Evolutionary conservation across 345 rosid genomes (phyloP).

Genomic region (Gossypium anomalum): DNA sequence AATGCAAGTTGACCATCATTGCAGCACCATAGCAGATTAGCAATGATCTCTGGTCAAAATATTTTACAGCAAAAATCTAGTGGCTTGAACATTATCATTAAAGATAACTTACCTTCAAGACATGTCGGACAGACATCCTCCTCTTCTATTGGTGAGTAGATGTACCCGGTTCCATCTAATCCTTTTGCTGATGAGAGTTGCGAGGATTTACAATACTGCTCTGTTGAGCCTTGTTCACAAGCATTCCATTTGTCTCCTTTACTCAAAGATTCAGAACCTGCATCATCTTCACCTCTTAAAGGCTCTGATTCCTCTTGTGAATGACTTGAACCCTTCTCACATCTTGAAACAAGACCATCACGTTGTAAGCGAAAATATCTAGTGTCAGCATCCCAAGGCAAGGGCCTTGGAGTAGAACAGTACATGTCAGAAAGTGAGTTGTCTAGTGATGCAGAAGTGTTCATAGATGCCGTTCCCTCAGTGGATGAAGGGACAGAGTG

Average conservation of each 20-base stretch:
- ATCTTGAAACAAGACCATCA: slow-evolving; percentile 58
- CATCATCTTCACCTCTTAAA: slow-evolving; percentile 54
- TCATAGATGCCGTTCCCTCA: slow-evolving; percentile 63
- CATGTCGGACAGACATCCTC: slow-evolving; percentile 98
- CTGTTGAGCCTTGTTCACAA: slow-evolving; percentile 61
- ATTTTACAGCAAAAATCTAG: neutral
- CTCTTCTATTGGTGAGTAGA: slow-evolving; percentile 61
- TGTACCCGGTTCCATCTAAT: slow-evolving; percentile 34
- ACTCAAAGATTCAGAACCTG: slow-evolving; percentile 51
- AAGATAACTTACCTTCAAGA: slow-evolving; percentile 69
- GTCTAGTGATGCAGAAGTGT: slow-evolving; percentile 61
- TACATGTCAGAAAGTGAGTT: slow-evolving; percentile 81
- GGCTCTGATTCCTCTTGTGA: slow-evolving; percentile 82
- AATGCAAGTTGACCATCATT: neutral
- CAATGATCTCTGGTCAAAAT: neutral
- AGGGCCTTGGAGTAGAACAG: slow-evolving; percentile 88
- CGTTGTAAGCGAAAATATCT: slow-evolving; percentile 51
- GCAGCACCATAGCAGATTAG: neutral
- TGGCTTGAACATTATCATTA: neutral
- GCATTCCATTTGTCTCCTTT: slow-evolving; percentile 63
- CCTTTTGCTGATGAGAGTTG: slow-evolving; percentile 45
- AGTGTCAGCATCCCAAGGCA: slow-evolving; percentile 88
- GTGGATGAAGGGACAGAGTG: slow-evolving; percentile 71
- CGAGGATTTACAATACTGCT: slow-evolving; percentile 46
- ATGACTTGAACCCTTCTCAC: slow-evolving; percentile 90